Conservation (phyloP, 1,284 basidiomycete genomes). For the Meira miltonrushii region DNA sequence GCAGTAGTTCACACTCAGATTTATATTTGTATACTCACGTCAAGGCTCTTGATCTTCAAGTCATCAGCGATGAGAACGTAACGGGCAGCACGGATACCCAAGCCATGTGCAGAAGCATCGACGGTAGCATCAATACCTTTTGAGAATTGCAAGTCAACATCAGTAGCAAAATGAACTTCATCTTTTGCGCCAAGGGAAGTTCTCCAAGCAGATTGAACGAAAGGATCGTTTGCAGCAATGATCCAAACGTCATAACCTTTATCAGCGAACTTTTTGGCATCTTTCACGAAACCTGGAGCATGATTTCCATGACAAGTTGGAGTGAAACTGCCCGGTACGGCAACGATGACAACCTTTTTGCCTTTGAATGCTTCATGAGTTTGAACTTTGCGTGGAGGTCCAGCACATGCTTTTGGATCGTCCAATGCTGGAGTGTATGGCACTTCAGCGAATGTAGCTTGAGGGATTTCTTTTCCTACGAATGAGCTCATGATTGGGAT, state of each 20-base stretch:
- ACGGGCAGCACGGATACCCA: conserved; percentile 66
- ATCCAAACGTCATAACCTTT: conserved; percentile 67
- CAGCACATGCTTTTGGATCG: conserved; percentile 53
- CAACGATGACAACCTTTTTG: conserved; percentile 74
- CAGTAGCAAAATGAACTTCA: conserved; percentile 67
- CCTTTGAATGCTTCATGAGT: conserved; percentile 66
- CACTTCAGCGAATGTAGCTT: conserved; percentile 63
- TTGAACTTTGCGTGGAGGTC: conserved; percentile 49
- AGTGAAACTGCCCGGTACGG: conserved; percentile 55
- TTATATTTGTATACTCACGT: conserved; percentile 7
- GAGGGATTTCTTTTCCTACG: conserved; percentile 63
- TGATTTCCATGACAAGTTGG: conserved; percentile 47
- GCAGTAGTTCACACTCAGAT: background rate
- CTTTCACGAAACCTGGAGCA: conserved; percentile 66
- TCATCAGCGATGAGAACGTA: conserved; percentile 70
- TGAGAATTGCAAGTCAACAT: conserved; percentile 65
- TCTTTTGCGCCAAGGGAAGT: conserved; percentile 65
- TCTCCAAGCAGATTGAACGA: conserved; percentile 61
- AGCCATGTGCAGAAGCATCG: conserved; percentile 60
- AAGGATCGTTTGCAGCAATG: conserved; percentile 49
- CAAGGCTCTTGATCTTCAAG: conserved; percentile 55
- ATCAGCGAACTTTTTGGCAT: conserved; percentile 65
- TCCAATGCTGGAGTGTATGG: conserved; percentile 66
- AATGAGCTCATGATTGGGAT: too few species aligned
- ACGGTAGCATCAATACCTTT: conserved; percentile 61